Conservation (phyloP, 2,329 filamentous ascomycete species). For the Xylariaceae sp. region DNA sequence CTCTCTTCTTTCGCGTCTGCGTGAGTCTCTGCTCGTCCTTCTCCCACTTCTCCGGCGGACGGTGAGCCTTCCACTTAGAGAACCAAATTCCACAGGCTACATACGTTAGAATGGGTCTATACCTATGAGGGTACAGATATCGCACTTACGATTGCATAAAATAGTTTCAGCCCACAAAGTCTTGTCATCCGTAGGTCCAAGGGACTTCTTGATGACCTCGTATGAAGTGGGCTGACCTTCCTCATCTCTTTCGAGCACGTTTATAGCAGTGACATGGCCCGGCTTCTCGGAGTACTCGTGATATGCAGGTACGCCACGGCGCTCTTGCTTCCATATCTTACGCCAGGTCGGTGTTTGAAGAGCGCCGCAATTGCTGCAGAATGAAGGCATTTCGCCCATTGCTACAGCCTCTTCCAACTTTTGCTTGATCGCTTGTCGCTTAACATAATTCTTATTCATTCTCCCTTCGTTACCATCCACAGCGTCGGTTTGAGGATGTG, state of each 20-base stretch:
- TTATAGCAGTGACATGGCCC: conserved; percentile 68
- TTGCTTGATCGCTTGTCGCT: conserved; percentile 57
- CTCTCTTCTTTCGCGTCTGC: conserved; percentile 47
- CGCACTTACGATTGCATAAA: conserved; percentile 76
- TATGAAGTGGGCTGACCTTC: conserved; percentile 61
- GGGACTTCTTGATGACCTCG: conserved; percentile 71
- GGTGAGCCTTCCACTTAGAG: conserved; percentile 77
- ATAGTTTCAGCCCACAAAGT: conserved; percentile 64
- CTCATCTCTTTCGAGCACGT: conserved; percentile 57
- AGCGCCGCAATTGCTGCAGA: conserved; percentile 86
- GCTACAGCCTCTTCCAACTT: conserved; percentile 59
- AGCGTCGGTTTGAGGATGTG: conserved; percentile 42
- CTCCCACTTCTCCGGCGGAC: conserved; percentile 79
- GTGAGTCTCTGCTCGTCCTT: conserved; percentile 51
- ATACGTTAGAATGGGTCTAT: conserved; percentile 12
- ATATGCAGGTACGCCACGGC: conserved; percentile 63
- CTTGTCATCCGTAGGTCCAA: conserved; percentile 59
- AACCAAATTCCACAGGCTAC: conserved; percentile 90
- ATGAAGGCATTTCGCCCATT: conserved; percentile 80
- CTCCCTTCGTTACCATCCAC: conserved; percentile 32
- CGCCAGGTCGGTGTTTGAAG: conserved; percentile 97
- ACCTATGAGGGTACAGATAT: not conserved
- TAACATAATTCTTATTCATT: conserved; percentile 59
- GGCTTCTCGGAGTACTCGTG: conserved; percentile 68
- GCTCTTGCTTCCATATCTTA: conserved; percentile 78